Conservation (phyloP, 495 filamentous ascomycete species). For the Neurospora sp. region DNA sequence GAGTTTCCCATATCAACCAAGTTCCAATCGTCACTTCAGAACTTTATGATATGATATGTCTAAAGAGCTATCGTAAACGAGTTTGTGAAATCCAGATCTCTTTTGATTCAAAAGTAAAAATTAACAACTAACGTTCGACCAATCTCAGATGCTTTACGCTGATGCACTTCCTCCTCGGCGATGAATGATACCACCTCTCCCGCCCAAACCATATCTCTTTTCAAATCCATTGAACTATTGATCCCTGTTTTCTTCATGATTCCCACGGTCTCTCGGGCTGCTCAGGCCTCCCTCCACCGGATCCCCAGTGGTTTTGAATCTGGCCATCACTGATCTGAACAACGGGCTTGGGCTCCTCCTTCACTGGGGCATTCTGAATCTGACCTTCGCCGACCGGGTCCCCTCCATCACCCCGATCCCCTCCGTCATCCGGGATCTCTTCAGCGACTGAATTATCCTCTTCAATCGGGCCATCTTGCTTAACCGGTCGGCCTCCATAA, state of each 20-base stretch:
- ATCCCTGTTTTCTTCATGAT: neutral
- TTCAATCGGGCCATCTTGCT: neutral
- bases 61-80: neutral
- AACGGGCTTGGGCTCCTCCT: too few relatives aligned
- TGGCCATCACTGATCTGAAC: too few relatives aligned
- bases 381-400: neutral
- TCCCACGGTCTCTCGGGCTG: neutral
- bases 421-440: too few relatives aligned
- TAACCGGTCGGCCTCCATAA: neutral
- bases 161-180: neutral
- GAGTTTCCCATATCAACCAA: neutral
- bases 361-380: neutral
- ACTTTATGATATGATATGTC: too few relatives aligned
- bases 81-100: too few relatives aligned
- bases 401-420: neutral
- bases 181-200: neutral
- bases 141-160: neutral
- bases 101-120: neutral
- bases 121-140: neutral
- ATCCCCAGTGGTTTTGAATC: neutral
- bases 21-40: neutral
- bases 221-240: neutral
- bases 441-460: neutral
- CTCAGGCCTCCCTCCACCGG: neutral
- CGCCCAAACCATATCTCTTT: neutral